Conservation (phyloP, 768 basidiomycete species). For the Termitomyces titanicus region DNA sequence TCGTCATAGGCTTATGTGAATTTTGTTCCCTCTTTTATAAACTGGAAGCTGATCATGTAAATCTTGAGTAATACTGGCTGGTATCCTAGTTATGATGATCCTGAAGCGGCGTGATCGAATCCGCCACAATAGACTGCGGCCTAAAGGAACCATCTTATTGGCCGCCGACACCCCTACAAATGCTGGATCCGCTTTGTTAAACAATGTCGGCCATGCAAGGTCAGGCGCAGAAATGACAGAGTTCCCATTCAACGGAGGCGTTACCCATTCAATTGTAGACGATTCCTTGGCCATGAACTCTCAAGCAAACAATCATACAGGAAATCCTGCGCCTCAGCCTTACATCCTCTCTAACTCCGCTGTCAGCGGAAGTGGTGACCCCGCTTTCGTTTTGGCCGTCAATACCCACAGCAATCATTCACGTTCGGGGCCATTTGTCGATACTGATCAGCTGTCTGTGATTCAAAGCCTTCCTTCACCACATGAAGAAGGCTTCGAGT, state of each 20-base stretch:
- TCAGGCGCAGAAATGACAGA: background rate
- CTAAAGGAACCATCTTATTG: background rate
- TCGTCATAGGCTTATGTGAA: background rate
- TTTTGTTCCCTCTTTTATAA: background rate
- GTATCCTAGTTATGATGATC: background rate
- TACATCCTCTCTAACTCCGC: slow-evolving; percentile 3
- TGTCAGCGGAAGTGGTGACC: background rate
- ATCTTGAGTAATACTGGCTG: background rate
- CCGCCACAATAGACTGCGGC: background rate
- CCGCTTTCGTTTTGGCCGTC: no score
- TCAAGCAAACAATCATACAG: background rate
- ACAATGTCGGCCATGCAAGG: background rate
- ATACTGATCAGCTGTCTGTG: background rate
- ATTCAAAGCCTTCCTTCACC: background rate
- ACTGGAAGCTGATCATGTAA: background rate
- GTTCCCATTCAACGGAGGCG: background rate
- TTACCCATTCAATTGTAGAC: background rate
- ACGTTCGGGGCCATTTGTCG: background rate
- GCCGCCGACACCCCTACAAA: background rate
- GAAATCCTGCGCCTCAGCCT: slow-evolving; percentile 3
- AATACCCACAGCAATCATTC: background rate
- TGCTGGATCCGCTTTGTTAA: background rate
- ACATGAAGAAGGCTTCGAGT: background rate
- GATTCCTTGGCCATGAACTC: background rate
- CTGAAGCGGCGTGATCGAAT: background rate